These are phyloP conservation scores for Mycena capillaripes DNA, from an alignment of 768 basidiomycete genomes.

Conservation along the genomic window DNA sequence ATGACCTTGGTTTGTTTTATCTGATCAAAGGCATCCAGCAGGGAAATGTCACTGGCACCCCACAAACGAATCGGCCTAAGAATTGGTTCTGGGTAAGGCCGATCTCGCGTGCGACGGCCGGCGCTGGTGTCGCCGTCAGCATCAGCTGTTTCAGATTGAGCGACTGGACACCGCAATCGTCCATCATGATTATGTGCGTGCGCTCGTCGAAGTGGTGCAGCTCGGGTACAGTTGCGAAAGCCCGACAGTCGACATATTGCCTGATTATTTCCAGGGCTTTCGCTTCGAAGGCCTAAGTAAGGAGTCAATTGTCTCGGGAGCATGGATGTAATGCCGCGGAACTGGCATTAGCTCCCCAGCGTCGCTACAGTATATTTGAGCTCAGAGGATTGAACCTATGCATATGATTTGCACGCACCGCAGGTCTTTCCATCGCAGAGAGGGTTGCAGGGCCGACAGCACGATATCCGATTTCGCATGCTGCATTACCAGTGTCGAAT, in stretches of 20 bases:
- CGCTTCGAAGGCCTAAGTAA: slow-evolving; percentile 41
- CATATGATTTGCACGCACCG: slow-evolving; percentile 46
- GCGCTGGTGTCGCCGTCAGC: slow-evolving; percentile 48
- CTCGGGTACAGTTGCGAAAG: slow-evolving; percentile 52
- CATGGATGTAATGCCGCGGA: no score
- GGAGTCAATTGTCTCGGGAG: neutral
- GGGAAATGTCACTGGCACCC: slow-evolving; percentile 48
- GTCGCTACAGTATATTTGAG: no score
- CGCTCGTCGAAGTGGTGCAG: slow-evolving; percentile 57
- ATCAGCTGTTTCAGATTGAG: slow-evolving; percentile 58
- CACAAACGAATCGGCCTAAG: slow-evolving; percentile 66
- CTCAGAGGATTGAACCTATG: no score
- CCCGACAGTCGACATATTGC: slow-evolving; percentile 35
- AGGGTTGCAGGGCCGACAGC: slow-evolving; percentile 34
- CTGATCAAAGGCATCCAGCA: slow-evolving; percentile 52
- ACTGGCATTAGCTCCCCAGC: no score
- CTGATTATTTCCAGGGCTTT: slow-evolving; percentile 50
- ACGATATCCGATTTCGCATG: slow-evolving; percentile 54
- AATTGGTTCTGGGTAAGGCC: slow-evolving; percentile 69
- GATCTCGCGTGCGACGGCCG: slow-evolving; percentile 55
- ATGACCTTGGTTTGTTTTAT: slow-evolving; percentile 52
- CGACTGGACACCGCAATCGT: slow-evolving; percentile 57
- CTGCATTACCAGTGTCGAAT: slow-evolving; percentile 56
- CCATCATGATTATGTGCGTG: slow-evolving; percentile 61
- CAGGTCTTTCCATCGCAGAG: slow-evolving; percentile 58